Percentiles rank a stretch among this genome's conserved stretches.
These are phyloP conservation scores for Phytophthora pinifolia DNA, from an alignment of 352 stramenopile genomes.

Conservation along the genomic window DNA sequence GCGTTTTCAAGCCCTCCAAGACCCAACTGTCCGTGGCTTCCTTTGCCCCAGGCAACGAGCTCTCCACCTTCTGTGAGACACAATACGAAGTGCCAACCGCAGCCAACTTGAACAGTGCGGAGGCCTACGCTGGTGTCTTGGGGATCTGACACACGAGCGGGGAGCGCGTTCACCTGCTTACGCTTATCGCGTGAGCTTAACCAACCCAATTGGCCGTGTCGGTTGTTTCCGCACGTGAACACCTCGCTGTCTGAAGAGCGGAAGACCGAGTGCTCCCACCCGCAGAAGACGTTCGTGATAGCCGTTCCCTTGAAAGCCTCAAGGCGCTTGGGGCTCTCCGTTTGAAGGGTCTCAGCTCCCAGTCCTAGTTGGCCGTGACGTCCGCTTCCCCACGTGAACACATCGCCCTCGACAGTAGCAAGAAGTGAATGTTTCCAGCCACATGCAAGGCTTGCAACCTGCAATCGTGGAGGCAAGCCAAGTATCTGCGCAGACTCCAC, in stretches of 20 bases:
- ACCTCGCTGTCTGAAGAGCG: slow-evolving; percentile 35
- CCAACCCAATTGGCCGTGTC: slow-evolving; percentile 70
- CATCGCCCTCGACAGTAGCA: slow-evolving; percentile 38
- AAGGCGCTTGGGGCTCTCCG: slow-evolving; percentile 34
- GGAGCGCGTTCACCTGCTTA: slow-evolving; percentile 32
- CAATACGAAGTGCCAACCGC: slow-evolving; percentile 82
- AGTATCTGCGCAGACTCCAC: slow-evolving; percentile 10
- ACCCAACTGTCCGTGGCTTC: slow-evolving; percentile 70
- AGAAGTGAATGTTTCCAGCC: slow-evolving; percentile 86
- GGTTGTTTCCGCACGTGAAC: slow-evolving; percentile 72
- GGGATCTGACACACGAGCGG: slow-evolving; percentile 22
- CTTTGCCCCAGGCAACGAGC: slow-evolving; percentile 75
- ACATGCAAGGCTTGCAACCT: slow-evolving; percentile 64
- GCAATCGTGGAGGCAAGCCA: slow-evolving; percentile 24
- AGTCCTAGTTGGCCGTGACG: slow-evolving; percentile 75
- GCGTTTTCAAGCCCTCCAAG: slow-evolving; percentile 28
- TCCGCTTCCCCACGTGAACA: slow-evolving; percentile 71
- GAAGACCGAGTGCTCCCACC: slow-evolving; percentile 83
- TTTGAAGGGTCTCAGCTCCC: slow-evolving; percentile 25
- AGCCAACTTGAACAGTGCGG: slow-evolving; percentile 36
- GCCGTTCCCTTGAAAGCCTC: slow-evolving; percentile 13
- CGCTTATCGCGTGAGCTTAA: slow-evolving; percentile 2
- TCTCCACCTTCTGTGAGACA: slow-evolving; percentile 37
- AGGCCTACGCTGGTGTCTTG: slow-evolving; percentile 22
- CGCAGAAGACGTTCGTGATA: slow-evolving; percentile 55